Conservation (phyloP, 495 filamentous ascomycete species). For the Hypoxylon lenormandii region DNA sequence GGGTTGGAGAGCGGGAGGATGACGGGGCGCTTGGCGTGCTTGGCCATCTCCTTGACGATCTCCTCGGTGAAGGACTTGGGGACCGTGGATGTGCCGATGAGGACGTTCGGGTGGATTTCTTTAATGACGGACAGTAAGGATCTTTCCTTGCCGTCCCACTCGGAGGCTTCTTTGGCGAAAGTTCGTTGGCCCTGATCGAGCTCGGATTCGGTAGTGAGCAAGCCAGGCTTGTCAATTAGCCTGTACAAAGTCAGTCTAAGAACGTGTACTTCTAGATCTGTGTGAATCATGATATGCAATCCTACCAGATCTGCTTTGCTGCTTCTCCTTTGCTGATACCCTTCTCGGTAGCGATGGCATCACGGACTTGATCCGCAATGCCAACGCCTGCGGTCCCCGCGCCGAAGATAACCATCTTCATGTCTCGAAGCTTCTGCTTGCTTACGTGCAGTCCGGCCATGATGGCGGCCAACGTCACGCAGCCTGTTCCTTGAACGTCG, state of each 20-base stretch:
- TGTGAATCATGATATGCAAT: not conserved
- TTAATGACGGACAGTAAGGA: constrained; percentile 76
- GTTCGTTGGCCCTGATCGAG: constrained; percentile 73
- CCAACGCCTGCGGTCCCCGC: constrained; percentile 86
- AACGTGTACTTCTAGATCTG: not conserved
- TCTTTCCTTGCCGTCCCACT: constrained; percentile 70
- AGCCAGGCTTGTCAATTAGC: constrained; percentile 86
- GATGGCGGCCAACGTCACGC: constrained; percentile 85
- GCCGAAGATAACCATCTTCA: constrained; percentile 79
- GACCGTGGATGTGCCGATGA: constrained; percentile 86
- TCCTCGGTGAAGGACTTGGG: constrained; percentile 83
- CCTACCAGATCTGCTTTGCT: constrained; percentile 81
- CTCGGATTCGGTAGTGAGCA: constrained; percentile 69
- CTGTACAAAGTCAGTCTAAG: constrained; percentile 54
- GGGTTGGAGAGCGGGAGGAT: constrained; percentile 90
- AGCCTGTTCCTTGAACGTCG: constrained; percentile 90
- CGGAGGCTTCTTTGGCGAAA: constrained; percentile 73
- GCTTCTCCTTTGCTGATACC: constrained; percentile 78
- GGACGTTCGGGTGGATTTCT: constrained; percentile 79
- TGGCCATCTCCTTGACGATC: constrained; percentile 81
- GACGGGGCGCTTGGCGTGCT: constrained; percentile 78
- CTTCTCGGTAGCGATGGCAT: constrained; percentile 78
- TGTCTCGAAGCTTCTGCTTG: constrained; percentile 72
- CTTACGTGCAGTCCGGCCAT: constrained; percentile 77
- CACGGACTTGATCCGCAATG: constrained; percentile 87